These are phyloP conservation scores for Picea abies DNA, from an alignment of 83 land plant species.

Conservation along the genomic window DNA sequence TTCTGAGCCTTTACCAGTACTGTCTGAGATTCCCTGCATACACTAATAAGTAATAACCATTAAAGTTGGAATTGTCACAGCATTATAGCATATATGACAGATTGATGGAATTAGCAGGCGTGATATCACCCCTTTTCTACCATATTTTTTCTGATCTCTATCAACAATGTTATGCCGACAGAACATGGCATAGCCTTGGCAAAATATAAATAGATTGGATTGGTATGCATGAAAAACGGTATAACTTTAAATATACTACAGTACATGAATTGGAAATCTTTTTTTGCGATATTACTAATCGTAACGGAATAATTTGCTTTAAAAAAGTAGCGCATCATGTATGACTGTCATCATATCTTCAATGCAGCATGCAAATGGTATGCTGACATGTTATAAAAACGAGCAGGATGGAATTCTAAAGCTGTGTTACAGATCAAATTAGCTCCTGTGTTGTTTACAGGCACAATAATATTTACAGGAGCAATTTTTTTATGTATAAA, in stretches of 20 bases:
- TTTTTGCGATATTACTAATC: neutral
- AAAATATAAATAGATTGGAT: neutral
- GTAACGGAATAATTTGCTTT: slow-evolving; percentile 16
- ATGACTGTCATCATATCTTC: neutral
- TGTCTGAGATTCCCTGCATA: slow-evolving; percentile 19
- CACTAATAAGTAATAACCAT: neutral
- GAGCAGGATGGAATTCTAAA: too few relatives aligned
- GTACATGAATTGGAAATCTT: slow-evolving; percentile 6
- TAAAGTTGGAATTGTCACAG: neutral
- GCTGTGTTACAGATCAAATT: too few relatives aligned
- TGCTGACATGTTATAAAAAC: too few relatives aligned
- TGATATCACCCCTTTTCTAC: neutral
- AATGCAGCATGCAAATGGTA: too few relatives aligned
- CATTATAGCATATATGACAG: neutral
- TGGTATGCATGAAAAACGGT: neutral
- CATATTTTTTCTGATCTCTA: too few relatives aligned
- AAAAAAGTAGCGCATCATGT: slow-evolving; percentile 4
- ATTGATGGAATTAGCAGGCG: neutral
- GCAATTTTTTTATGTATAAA: too few relatives aligned
- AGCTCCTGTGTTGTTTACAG: too few relatives aligned
- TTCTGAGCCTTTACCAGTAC: slow-evolving; percentile 11
- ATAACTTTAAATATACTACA: neutral
- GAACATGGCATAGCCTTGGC: neutral
- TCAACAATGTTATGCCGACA: neutral
- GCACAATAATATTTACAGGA: too few relatives aligned